These are phyloP conservation scores for Acanthamoeba polyphaga DNA, from an alignment of 208 protist species.

Conservation along the genomic window DNA sequence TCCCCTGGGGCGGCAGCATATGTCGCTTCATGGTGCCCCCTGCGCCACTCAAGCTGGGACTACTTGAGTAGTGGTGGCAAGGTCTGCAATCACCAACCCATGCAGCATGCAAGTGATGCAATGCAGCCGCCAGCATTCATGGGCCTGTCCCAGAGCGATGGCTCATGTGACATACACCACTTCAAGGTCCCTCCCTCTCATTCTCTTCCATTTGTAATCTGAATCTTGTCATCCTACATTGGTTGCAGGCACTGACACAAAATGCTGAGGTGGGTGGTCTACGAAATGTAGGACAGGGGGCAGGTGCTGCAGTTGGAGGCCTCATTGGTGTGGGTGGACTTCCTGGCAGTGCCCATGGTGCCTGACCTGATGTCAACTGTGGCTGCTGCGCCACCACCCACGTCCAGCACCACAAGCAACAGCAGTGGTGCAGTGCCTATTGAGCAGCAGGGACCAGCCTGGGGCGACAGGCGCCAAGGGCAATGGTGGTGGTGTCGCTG, in stretches of 20 bases:
- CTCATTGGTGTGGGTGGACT: background rate
- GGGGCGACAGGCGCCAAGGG: background rate
- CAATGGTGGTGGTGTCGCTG: background rate
- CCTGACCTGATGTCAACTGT: background rate
- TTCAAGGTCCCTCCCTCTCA: background rate
- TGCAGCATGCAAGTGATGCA: background rate
- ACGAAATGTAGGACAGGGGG: background rate
- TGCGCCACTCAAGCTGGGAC: background rate
- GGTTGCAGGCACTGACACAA: background rate
- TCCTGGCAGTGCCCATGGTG: background rate
- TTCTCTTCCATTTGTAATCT: background rate
- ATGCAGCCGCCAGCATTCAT: background rate
- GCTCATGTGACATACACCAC: constrained; percentile 26
- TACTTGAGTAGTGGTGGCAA: background rate
- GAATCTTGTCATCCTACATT: too few species aligned
- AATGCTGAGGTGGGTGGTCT: background rate
- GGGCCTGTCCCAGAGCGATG: background rate
- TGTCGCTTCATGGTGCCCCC: constrained; percentile 3
- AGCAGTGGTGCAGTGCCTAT: too few species aligned
- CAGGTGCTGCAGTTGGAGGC: background rate
- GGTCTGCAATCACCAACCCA: background rate
- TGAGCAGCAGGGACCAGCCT: background rate
- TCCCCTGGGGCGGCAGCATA: background rate
- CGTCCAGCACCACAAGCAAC: background rate
- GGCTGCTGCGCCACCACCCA: background rate